phyloP scores from a whole-genome alignment of 2,329 filamentous ascomycete species.

The Ophiostoma novo-ulmi region DNA sequence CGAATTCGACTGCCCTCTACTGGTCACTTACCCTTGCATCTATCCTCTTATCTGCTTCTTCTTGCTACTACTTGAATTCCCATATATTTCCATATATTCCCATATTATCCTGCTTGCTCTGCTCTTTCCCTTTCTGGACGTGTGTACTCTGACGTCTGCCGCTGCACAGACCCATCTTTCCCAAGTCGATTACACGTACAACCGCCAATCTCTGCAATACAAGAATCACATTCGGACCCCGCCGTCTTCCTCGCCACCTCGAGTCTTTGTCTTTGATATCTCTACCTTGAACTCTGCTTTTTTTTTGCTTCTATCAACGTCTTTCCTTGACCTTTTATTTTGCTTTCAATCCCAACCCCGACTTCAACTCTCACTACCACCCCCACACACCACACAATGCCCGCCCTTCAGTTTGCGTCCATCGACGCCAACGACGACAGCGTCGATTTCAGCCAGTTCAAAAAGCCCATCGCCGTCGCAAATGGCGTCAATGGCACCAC shows the following conservation, averaged over 20 bases:
- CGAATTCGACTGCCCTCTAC: conserved; percentile 8
- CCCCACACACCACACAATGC: conserved; percentile 22
- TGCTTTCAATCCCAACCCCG: neutral
- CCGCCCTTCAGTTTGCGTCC: conserved; percentile 25
- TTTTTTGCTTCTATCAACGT: neutral
- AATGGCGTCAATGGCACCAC: conserved; percentile 9
- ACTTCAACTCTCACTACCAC: neutral
- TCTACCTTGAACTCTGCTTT: neutral
- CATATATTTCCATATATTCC: neutral
- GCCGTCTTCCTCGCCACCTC: conserved; percentile 12
- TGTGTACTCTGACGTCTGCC: conserved; percentile 1
- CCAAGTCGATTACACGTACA: neutral
- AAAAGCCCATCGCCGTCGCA: neutral
- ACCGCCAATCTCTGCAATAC: neutral
- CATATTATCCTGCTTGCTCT: neutral
- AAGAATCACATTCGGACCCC: neutral
- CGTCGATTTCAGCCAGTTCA: conserved; percentile 24
- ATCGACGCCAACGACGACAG: conserved; percentile 28
- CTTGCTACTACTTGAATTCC: neutral
- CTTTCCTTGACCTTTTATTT: neutral
- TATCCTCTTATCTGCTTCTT: neutral
- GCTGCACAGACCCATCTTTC: conserved; percentile 4
- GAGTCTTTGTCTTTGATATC: neutral
- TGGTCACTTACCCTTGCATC: conserved; percentile 8
- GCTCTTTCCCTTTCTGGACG: neutral